A percentile compares a stretch with the other conserved stretches of the same genome.
Conservation (phyloP, 805 yeast species). For the Candida gorgasii region DNA sequence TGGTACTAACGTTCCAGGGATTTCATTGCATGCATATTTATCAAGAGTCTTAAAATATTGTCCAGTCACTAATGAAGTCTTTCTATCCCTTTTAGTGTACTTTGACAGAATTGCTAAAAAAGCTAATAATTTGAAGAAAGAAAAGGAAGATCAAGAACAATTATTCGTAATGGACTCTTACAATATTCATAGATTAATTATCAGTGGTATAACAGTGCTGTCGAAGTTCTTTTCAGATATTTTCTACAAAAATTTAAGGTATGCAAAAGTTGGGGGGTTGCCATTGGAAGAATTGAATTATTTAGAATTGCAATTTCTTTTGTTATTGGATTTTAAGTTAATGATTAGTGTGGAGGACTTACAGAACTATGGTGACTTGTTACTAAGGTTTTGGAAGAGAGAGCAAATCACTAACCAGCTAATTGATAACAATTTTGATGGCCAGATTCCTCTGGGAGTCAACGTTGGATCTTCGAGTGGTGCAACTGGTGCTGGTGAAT, state of each 20-base stretch:
- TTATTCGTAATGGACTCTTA: constrained; percentile 93
- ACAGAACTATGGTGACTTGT: constrained; percentile 84
- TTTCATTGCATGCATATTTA: constrained; percentile 83
- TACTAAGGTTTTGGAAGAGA: constrained; percentile 80
- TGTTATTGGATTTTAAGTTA: constrained; percentile 80
- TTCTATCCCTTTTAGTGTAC: constrained; percentile 83
- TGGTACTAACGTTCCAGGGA: constrained; percentile 96
- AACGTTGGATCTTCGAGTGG: neutral
- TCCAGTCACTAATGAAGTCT: constrained; percentile 98
- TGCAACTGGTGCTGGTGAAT: no score
- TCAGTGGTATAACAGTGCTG: constrained; percentile 93
- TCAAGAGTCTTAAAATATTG: constrained; percentile 92
- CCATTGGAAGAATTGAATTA: constrained; percentile 92
- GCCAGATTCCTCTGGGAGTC: constrained; percentile 1
- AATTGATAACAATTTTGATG: constrained; percentile 15
- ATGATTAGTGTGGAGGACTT: constrained; percentile 89
- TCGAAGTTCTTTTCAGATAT: constrained; percentile 94
- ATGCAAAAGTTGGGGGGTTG: constrained; percentile 94
- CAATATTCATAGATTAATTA: constrained; percentile 90
- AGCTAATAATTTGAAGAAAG: constrained; percentile 53
- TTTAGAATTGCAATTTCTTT: constrained; percentile 83
- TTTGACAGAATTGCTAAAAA: constrained; percentile 91
- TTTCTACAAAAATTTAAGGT: constrained; percentile 89
- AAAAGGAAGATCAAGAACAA: constrained; percentile 44
- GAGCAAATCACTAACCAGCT: constrained; percentile 54